Base-by-base conservation (phyloP, 2,329 filamentous ascomycete genomes). In the Ophiocordyceps camponoti-floridani region DNA sequence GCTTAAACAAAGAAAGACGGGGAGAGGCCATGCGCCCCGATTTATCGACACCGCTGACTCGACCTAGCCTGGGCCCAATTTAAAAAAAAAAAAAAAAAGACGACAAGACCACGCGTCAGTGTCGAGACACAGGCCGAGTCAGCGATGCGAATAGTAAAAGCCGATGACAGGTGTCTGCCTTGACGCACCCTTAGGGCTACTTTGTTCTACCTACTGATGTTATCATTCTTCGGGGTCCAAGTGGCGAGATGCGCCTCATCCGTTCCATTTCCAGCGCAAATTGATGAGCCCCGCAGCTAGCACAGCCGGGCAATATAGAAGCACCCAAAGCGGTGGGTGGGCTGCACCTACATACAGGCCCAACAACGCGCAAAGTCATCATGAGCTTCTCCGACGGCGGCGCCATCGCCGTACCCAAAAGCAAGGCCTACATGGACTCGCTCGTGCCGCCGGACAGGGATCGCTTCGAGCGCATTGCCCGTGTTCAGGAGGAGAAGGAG, bases 391-490 rank as follows among this genome's bases (percentile, higher is more conserved):
- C 35, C 5, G 10, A 13, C 37, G 37, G 26, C 3, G 43, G 19
- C 43, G 2, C 43, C 44, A 40, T 23, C 40, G 37, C 40, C 33
- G 42, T 46, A 45, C 45, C 49, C 43, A 60, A 57, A 45, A 54
- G 55, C 43, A 62, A 65, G 49, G 57, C 63, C 47, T 75, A 75
- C 53, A 62, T 75, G 58, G 68, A 71, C 46, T 68, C 68, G 10
- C 58, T 74, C 11, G 58, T 67, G 18, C 62, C 65, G 40, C 70
- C 71, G 2, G 67, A 69, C 1, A 50, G 49, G 27, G 58, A 66
- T 28, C 62, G 69, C 46, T 68, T 75, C 31, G 58, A 65, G 48
- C 63, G 63, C 47, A 73, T 78, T 42, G 60, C 64, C 31, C 58
- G 58, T 18, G 57, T 72, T 8, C 74, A 78, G 51, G 58, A 68